Evolutionary conservation across 768 basidiomycete genomes (phyloP).

Genomic region (Psilocybe cyanescens): DNA sequence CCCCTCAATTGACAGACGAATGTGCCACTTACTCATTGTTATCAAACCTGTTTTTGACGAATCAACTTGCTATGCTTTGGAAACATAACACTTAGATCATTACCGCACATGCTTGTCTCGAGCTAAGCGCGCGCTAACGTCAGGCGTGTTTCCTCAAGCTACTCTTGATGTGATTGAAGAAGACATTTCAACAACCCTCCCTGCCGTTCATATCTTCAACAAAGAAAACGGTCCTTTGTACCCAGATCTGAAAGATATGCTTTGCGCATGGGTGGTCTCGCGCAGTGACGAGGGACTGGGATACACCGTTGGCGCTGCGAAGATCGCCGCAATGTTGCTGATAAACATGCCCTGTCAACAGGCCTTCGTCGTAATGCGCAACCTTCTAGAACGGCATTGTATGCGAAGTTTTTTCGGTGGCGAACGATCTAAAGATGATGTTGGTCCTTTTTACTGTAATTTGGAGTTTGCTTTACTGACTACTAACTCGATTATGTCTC

Average conservation of each 20-base stretch:
- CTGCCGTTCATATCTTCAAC: conserved; percentile 80
- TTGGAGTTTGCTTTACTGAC: not conserved
- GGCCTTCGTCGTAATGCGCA: conserved; percentile 84
- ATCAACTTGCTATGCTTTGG: conserved; percentile 8
- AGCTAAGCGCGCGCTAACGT: conserved; percentile 69
- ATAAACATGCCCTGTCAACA: conserved; percentile 78
- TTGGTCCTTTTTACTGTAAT: conserved; percentile 44
- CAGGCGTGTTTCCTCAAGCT: conserved; percentile 67
- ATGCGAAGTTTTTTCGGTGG: conserved; percentile 86
- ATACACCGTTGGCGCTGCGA: conserved; percentile 70
- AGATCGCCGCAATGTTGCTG: conserved; percentile 85
- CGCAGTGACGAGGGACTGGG: conserved; percentile 83
- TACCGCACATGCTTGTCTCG: conserved; percentile 73
- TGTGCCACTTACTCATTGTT: conserved; percentile 17
- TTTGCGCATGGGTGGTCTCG: conserved; percentile 88
- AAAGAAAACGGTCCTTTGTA: conserved; percentile 79
- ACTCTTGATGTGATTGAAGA: conserved; percentile 69
- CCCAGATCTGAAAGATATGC: conserved; percentile 79
- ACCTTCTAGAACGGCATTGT: conserved; percentile 84
- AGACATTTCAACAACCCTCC: conserved; percentile 76
- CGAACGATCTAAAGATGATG: conserved; percentile 71
- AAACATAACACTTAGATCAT: conserved; percentile 50
- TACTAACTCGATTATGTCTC: conserved; percentile 20
- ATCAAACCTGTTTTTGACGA: conserved; percentile 4
- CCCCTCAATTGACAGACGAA: conserved; percentile 16